Evolutionary conservation across 768 basidiomycete species (phyloP), one percentile per base, ranked within the genome.

Genomic region (Crassisporium funariophilum): DNA sequence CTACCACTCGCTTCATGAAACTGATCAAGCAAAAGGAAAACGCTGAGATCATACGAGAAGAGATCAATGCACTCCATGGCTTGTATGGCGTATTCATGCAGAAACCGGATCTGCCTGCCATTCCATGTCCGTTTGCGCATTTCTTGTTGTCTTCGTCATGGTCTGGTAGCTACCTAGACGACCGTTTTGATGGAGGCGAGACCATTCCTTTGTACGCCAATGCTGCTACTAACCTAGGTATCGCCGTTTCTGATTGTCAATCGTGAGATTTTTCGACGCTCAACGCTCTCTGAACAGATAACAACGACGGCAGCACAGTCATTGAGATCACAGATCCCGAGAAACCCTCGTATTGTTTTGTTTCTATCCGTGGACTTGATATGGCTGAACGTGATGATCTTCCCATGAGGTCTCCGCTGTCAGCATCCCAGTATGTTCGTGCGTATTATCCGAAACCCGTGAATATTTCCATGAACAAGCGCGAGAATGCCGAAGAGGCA

Each of bases 11-110:
- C 16, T 65, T 73, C 41, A 16, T 71, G 8, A 59, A 59, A 8
- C 60, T 73, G 16, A 35, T 69, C 10, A 65, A 62, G 45, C 64
- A 72, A 41, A 56, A 52, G 6, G 63, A 67, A 17, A 73, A 76
- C 52, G 64, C 63, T 10, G 53, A 61, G 20, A 60, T 76, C 37
- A 58, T 76, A 15, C 60, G 57, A 20, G 59, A 64, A 20, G 72
- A 75, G 52, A 44, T 75, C 7, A 54, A 53, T 11, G 17, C 35
- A 4, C 53, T 71, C 6, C 50, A 56, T 8, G 34, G 56, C n/a
- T n/a, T 23, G 33, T 22, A 33, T 33, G 42, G 42, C 3, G 17
- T 20, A 20, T 25, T 47, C n/a, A 6, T 7, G 41, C n/a, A 19
- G 55, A 59, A 2, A 10, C 17, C 4, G 41, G 60, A 5, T 54